These are phyloP conservation scores for Neofusicoccum sp. DNA, from an alignment of 2,329 filamentous ascomycete genomes.

Conservation along the genomic window DNA sequence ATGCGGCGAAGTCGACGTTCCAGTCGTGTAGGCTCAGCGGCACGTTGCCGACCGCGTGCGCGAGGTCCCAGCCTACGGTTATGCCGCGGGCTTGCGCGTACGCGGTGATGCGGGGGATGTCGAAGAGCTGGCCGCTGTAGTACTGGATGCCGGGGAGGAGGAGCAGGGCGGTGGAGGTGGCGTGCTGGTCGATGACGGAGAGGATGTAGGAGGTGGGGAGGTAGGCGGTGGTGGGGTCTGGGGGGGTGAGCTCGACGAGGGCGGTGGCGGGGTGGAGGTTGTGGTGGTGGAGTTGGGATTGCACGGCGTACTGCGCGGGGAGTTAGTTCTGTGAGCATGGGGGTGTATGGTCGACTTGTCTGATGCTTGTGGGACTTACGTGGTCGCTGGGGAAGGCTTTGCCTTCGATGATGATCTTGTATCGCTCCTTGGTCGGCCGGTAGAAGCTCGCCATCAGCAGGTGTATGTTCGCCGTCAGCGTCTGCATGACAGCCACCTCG, in stretches of 20 bases:
- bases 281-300: conserved; percentile 75
- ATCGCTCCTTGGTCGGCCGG: conserved; percentile 60
- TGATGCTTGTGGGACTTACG: no score
- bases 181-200: conserved; percentile 70
- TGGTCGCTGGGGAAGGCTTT: conserved; percentile 89
- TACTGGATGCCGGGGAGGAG: conserved; percentile 87
- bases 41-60: conserved; percentile 83
- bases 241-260: conserved; percentile 70
- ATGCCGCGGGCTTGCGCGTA: conserved; percentile 72
- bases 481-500: conserved; percentile 87
- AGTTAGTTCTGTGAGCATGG: neutral
- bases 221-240: conserved; percentile 51
- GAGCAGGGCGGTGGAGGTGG: conserved; percentile 68
- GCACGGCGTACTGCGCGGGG: conserved; percentile 67
- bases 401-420: conserved; percentile 85
- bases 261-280: conserved; percentile 63
- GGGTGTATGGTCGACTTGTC: neutral
- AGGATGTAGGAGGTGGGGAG: conserved; percentile 72
- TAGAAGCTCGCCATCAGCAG: conserved; percentile 84
- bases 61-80: conserved; percentile 81
- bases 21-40: conserved; percentile 78
- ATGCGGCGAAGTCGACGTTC: conserved; percentile 87
- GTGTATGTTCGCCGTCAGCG: conserved; percentile 77
- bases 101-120: conserved; percentile 75
- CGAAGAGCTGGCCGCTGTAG: conserved; percentile 86